A percentile compares a stretch with the other conserved stretches of the same genome.
Evolutionary conservation across 805 yeast species (phyloP).

Genomic region (Saturnispora besseyi): DNA sequence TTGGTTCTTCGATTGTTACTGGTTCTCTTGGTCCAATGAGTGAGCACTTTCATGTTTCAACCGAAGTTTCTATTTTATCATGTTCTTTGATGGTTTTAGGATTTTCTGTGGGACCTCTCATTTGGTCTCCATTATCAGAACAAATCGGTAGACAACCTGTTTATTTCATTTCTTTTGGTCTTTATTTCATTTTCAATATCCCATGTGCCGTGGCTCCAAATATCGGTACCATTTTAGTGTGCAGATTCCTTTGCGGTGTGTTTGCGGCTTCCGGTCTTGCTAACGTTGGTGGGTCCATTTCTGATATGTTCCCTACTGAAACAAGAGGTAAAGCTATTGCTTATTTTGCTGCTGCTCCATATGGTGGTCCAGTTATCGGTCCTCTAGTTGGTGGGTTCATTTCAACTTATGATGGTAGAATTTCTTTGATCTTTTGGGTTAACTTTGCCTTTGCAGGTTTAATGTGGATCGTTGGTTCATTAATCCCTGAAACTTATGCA

Average conservation of each 20-base stretch:
- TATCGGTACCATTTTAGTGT: slow-evolving; percentile 69
- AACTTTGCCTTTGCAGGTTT: slow-evolving; percentile 87
- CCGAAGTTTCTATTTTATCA: slow-evolving; percentile 70
- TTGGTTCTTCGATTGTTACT: slow-evolving; percentile 85
- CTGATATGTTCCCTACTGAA: slow-evolving; percentile 76
- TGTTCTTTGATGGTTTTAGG: slow-evolving; percentile 88
- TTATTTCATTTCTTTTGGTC: slow-evolving; percentile 63
- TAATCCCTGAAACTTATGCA: slow-evolving; percentile 86
- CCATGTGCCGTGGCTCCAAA: slow-evolving; percentile 83
- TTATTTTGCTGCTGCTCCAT: slow-evolving; percentile 85
- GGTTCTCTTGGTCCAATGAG: slow-evolving; percentile 69
- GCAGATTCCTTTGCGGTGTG: slow-evolving; percentile 83
- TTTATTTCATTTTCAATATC: slow-evolving; percentile 72
- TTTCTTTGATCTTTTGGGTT: slow-evolving; percentile 77
- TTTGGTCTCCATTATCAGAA: slow-evolving; percentile 88
- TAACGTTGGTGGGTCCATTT: slow-evolving; percentile 84
- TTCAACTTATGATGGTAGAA: slow-evolving; percentile 56
- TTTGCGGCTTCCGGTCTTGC: slow-evolving; percentile 77
- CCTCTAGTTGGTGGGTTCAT: slow-evolving; percentile 85
- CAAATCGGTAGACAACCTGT: slow-evolving; percentile 80
- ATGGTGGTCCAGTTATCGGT: slow-evolving; percentile 87
- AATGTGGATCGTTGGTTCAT: slow-evolving; percentile 56
- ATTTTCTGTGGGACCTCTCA: slow-evolving; percentile 74
- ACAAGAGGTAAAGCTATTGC: slow-evolving; percentile 87
- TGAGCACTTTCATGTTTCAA: slow-evolving; percentile 58